A percentile compares a stretch with the other conserved stretches of the same genome.
phyloP scores from a whole-genome alignment of 805 yeast genomes.

The Maudiozyma pseudohumilis region DNA sequence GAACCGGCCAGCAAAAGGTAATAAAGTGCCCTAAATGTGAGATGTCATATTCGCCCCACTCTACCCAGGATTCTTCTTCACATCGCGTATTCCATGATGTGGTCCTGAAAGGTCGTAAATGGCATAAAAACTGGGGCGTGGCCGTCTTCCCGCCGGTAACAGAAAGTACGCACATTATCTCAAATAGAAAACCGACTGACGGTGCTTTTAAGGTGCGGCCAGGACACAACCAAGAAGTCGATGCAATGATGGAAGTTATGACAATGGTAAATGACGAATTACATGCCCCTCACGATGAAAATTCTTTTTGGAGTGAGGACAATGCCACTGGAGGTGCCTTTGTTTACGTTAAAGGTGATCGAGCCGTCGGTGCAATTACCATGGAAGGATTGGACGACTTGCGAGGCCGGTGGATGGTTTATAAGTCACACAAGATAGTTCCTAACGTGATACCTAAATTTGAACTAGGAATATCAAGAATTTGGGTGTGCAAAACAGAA shows the following conservation, averaged over 20 bases:
- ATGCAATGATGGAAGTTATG: constrained; percentile 34
- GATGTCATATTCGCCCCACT: constrained; percentile 18
- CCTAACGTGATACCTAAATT: constrained; percentile 34
- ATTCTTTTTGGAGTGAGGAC: constrained; percentile 30
- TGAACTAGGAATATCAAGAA: constrained; percentile 40
- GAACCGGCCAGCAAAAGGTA: constrained; percentile 2
- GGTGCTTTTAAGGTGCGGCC: constrained; percentile 31
- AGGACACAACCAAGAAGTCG: constrained; percentile 23
- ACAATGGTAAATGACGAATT: constrained; percentile 49
- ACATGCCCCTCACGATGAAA: constrained; percentile 45
- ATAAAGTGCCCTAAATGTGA: constrained; percentile 21
- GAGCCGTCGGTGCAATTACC: constrained; percentile 48
- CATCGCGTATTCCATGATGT: constrained; percentile 46
- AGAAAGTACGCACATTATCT: constrained; percentile 10
- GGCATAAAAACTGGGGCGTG: constrained; percentile 35
- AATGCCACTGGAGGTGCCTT: constrained; percentile 36
- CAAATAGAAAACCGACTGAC: constrained; percentile 13
- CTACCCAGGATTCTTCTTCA: constrained; percentile 13
- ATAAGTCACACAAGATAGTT: constrained; percentile 40
- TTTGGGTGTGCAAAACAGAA: constrained; percentile 36
- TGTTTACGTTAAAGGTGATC: constrained; percentile 35
- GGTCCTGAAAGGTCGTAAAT: constrained; percentile 40
- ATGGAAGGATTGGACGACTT: constrained; percentile 34
- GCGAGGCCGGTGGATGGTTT: constrained; percentile 51
- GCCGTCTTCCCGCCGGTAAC: constrained; percentile 6